Conservation (phyloP, 2,329 filamentous ascomycete genomes). For the Didymella pinodella region DNA sequence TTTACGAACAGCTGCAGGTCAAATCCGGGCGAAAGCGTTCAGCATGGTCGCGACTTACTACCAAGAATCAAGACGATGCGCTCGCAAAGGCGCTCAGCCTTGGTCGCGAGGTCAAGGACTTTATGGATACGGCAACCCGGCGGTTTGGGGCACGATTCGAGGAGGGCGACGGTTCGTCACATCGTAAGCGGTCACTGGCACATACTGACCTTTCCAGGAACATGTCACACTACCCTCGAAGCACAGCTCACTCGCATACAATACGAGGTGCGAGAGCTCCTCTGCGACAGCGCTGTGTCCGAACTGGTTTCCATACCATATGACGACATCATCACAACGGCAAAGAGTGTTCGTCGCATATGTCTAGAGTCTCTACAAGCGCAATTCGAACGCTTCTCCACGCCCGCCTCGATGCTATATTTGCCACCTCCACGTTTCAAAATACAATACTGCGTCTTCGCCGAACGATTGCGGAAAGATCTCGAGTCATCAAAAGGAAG, state of each 20-base stretch:
- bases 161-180: conserved; percentile 42
- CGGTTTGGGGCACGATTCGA: conserved; percentile 43
- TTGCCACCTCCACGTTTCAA: conserved; percentile 48
- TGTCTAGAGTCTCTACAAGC: conserved; percentile 43
- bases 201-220: conserved; percentile 35
- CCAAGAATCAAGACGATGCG: conserved; percentile 37
- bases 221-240: conserved; percentile 42
- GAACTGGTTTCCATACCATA: conserved; percentile 32
- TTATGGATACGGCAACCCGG: conserved; percentile 40
- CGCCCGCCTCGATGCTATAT: conserved; percentile 28
- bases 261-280: conserved; percentile 43
- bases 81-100: conserved; percentile 39
- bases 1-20: conserved; percentile 44
- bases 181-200: background rate
- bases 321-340: conserved; percentile 42
- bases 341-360: conserved; percentile 43
- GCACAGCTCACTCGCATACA: conserved; percentile 45
- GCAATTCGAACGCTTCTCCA: conserved; percentile 38
- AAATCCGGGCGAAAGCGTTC: conserved; percentile 32
- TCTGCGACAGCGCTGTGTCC: conserved; percentile 40
- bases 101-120: conserved; percentile 37
- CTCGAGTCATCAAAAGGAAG: conserved; percentile 28
- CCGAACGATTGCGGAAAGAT: conserved; percentile 39
- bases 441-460: conserved; percentile 45
- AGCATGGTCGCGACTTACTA: conserved; percentile 38